Conservation (phyloP, 208 protist species). For the Wallacemonas sp. region DNA sequence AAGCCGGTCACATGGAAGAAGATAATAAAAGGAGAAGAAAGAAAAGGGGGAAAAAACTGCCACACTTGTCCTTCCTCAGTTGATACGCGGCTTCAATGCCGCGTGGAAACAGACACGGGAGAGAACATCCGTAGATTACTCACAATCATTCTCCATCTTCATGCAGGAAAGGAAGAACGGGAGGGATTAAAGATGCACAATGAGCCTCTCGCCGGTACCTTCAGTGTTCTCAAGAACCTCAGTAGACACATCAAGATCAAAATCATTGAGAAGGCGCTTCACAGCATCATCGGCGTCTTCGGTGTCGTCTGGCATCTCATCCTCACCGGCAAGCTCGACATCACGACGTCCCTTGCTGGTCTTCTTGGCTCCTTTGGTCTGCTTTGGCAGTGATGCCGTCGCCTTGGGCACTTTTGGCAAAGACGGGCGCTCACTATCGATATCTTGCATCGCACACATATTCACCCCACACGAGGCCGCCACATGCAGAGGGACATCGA, state of each 20-base stretch:
- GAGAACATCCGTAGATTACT: too few relatives aligned
- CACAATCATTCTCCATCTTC: too few relatives aligned
- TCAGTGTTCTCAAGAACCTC: slow-evolving; percentile 12
- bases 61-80: too few relatives aligned
- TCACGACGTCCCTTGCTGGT: too few relatives aligned
- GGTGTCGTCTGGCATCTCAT: too few relatives aligned
- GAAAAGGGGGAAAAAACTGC: not conserved
- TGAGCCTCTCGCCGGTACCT: too few relatives aligned
- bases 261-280: not conserved
- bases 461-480: slow-evolving; percentile 70
- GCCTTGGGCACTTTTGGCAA: not conserved
- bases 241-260: not conserved
- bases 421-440: slow-evolving; percentile 24
- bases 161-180: too few relatives aligned
- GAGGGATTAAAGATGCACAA: too few relatives aligned
- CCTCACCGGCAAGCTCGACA: too few relatives aligned
- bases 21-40: not conserved
- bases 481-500: slow-evolving; percentile 68
- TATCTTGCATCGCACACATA: slow-evolving; percentile 77
- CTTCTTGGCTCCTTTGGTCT: slow-evolving; percentile 15
- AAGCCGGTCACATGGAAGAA: too few relatives aligned
- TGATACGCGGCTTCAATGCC: too few relatives aligned
- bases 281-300: slow-evolving; percentile 6
- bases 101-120: too few relatives aligned
- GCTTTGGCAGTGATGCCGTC: not conserved